A percentile compares a stretch with the other conserved stretches of the same genome.
These are phyloP conservation scores for Dryas drummondii DNA, from an alignment of 306 rosid genomes.

Conservation along the genomic window DNA sequence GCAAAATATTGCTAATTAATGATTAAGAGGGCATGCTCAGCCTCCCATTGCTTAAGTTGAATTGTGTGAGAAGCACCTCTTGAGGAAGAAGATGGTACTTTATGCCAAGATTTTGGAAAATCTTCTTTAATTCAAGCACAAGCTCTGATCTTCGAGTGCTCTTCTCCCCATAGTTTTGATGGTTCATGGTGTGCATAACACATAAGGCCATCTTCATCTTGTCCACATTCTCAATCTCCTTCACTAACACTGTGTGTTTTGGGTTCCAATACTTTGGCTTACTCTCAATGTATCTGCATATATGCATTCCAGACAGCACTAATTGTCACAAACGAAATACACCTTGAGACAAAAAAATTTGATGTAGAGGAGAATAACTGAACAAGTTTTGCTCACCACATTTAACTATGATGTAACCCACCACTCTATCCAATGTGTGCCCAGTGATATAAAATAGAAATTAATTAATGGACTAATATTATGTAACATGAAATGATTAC, in stretches of 20 bases:
- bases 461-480: no score
- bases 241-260: slow-evolving; percentile 41
- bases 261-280: slow-evolving; percentile 50
- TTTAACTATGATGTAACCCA: no score
- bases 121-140: slow-evolving; percentile 41
- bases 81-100: slow-evolving; percentile 52
- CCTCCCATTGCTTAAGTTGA: slow-evolving; percentile 26
- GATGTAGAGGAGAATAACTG: no score
- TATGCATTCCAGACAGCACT: neutral
- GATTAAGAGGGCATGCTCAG: slow-evolving; percentile 24
- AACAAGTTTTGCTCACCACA: no score
- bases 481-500: no score
- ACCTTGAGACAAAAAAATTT: no score
- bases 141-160: slow-evolving; percentile 48
- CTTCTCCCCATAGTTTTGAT: slow-evolving; percentile 48
- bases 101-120: slow-evolving; percentile 39
- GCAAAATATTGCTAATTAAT: neutral
- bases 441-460: no score
- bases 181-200: slow-evolving; percentile 54
- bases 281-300: slow-evolving; percentile 44
- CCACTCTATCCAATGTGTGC: no score
- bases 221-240: slow-evolving; percentile 52
- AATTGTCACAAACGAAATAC: no score
- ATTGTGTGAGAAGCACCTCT: slow-evolving; percentile 38
- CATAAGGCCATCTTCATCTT: slow-evolving; percentile 47